Evolutionary conservation across 495 filamentous ascomycete genomes (phyloP), one percentile per base, ranked within the genome.

Genomic region (Trichoderma reesei): DNA sequence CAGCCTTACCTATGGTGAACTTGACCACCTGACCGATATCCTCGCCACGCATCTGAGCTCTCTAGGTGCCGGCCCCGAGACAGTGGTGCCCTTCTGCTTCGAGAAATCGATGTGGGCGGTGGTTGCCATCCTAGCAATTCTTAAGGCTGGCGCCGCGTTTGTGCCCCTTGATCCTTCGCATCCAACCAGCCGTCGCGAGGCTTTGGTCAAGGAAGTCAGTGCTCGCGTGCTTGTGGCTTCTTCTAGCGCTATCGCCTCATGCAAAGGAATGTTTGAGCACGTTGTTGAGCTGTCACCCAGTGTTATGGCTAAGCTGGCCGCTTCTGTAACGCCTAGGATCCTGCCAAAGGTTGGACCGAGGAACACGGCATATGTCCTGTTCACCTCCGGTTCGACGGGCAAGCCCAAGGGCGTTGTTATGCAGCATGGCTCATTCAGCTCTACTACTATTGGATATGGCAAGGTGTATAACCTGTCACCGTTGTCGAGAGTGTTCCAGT

Each of bases 321-420:
- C 36, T 20, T 61, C 36, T 61, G 68, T 72, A 54, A 41, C 64
- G 65, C 71, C 0, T 41, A 64, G 0, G 74, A 76, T 10, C 66
- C 14, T 42, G 2, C 39, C 60, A 1, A 61, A 61, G 36, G 37
- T 42, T 20, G 18, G 37, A 20, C 62, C 79, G 60, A 84, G 63
- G 33, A 72, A 76, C 65, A 44, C 66, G 9, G 73, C 69, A 3
- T 86, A 81, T 67, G 72, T 84, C n/a, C 72, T 82, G 10, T 85
- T 80, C 65, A 85, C 83, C 3, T 76, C 78, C 69, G 83, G 83
- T 0, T 80, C 75, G 9, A 85, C 83, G 1, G 83, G 83, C 1
- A 76, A 76, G 10, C 80, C 85, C 0, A 69, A 72, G 65, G 64
- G 79, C 33, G 71, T 79, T 31, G 62, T 81, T 41, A 74, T 78